Base-by-base conservation (phyloP, 345 rosid species). In the Carallia pectinifolia region DNA sequence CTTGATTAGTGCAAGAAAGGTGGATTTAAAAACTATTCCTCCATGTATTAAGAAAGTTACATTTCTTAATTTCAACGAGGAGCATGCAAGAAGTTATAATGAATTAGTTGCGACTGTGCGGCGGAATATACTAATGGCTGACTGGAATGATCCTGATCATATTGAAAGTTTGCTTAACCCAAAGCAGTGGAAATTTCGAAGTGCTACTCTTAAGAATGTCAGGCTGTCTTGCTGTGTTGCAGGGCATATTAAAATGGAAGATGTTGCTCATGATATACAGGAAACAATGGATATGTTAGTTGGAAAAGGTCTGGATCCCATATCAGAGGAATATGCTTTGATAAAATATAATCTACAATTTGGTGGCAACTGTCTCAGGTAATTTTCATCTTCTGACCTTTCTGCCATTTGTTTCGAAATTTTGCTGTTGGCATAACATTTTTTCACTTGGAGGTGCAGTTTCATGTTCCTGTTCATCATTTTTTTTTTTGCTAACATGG, bases 131-230 rank as follows among this genome's bases (percentile, higher is more conserved):
- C 80, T 95, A 67, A 85, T 86, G 86, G 97, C 97, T 76, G 99
- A 95, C 78, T 95, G 99, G 99, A 95, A 95, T 71, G 99, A 95
- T 82, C 99, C 99, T 50, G 87, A 97, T 67, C 99, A 95, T 76
- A 85, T 95, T 67, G 97, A 95, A 85, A 95, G 99, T 78, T 84
- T 95, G 82, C 88, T 95, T 62, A 95, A 92, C 80, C 88, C 91
- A 53, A 95, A 89, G 83, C 97, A 92, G 82, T 92, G 99, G 97
- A 95, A 95, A 72, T 83, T 80, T 74, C 90, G 99, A 63, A 81
- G 86, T 67, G 70, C 79, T 62, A 87, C 96, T 31, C 81, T 95
- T 30, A 83, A 83, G 70, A 95, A 92, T 80, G 88, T 95, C 40
- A 90, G 99, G 82, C 70, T 88, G 39, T 95, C 99, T 58, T 95